Evolutionary conservation across 495 filamentous ascomycete species (phyloP), one percentile per base, ranked within the genome.

Genomic region (Poronia punctata): DNA sequence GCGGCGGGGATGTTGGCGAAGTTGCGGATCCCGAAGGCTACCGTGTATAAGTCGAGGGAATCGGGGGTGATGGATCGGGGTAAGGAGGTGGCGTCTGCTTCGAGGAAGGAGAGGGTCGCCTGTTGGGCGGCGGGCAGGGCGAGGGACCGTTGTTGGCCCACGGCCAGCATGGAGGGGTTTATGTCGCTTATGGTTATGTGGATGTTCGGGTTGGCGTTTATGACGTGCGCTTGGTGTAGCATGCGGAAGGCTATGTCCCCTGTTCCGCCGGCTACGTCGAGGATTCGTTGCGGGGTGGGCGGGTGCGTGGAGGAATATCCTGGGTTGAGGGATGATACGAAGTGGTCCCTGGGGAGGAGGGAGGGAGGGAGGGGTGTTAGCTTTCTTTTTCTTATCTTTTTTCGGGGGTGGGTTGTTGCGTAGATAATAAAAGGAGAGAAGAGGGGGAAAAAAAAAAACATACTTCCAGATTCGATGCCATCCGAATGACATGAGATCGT

Each of bases 171-270:
- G 35, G 84, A 78, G 0, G 86, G 76, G 66, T 98, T 98, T 63
- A 98, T 98, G 66, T 98, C 92, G 12, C 83, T 78, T 59, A 96
- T 86, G 5, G 84, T 93, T 24, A 98, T 87, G 52, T 73, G 78
- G 15, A 87, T 86, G 33, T 75, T 59, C 5, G 72, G 71, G 68
- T 95, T 92, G 56, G 70, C 59, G 71, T 97, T 87, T 59, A 97
- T 72, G 46, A 73, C 72, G 37, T 86, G 84, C 8, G 84, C 80
- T 56, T 94, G 87, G 70, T 90, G 84, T 19, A 98, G 83, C 69
- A 96, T 81, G 43, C 92, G 88, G 75, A 96, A 95, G 24, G 92
- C 93, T 61, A 98, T 95, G 69, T 98, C 92, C 47, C 92, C 92
- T 10, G 92, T 97, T 43, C 92, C 92, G 61, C 93, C 93, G 31